Percentiles rank a stretch among this genome's conserved stretches.
phyloP scores from a whole-genome alignment of 2,329 filamentous ascomycete genomes.

The Xylaria sp. region DNA sequence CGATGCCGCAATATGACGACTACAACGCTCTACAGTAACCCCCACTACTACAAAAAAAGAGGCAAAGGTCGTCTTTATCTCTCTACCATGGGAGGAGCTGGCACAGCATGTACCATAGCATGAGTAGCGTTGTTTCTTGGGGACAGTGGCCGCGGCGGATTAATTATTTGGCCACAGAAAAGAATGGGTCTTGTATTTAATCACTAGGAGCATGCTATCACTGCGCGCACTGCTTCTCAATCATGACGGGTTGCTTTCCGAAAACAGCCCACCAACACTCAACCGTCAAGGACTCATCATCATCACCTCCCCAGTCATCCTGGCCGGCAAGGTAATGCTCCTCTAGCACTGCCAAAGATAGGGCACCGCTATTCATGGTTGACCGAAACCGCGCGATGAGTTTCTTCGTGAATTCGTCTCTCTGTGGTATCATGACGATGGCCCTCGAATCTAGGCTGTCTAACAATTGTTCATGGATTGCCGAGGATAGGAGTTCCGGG shows the following conservation, averaged over 20 bases:
- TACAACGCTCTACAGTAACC: no score
- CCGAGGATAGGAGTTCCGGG: constrained; percentile 72
- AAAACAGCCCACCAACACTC: constrained; percentile 75
- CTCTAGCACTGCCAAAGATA: constrained; percentile 56
- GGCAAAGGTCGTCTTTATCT: no score
- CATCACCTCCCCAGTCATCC: constrained; percentile 76
- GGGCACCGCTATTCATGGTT: constrained; percentile 60
- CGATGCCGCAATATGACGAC: no score
- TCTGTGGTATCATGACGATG: constrained; percentile 79
- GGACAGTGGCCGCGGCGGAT: neutral
- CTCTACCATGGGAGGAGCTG: no score
- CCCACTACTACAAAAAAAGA: no score
- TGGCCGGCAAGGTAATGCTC: constrained; percentile 68
- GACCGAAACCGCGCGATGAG: constrained; percentile 68
- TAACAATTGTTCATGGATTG: constrained; percentile 72
- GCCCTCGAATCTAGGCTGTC: constrained; percentile 63
- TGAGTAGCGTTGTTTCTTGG: neutral
- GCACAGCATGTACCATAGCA: neutral
- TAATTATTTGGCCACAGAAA: neutral
- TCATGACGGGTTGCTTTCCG: constrained; percentile 30
- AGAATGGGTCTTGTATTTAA: neutral
- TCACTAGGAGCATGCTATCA: no score
- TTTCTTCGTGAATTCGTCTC: constrained; percentile 68
- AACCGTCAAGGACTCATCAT: constrained; percentile 55
- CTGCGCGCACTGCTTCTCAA: neutral